These are phyloP conservation scores for Osmanthus fragrans DNA, from an alignment of 257 asterid species.

Conservation along the genomic window DNA sequence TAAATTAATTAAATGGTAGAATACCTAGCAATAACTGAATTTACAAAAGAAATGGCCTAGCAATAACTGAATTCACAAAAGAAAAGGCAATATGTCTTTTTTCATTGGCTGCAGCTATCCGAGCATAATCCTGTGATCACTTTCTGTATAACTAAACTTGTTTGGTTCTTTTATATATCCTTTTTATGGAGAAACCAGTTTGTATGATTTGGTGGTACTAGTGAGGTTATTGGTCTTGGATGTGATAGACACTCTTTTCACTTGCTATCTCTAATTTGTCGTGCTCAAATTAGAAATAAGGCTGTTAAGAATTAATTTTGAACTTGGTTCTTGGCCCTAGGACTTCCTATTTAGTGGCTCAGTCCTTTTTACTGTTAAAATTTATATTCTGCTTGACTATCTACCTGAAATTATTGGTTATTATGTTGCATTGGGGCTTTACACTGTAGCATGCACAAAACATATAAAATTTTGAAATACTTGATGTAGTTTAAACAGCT, in stretches of 20 bases:
- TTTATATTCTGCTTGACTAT: neutral
- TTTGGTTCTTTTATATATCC: neutral
- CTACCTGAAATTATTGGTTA: neutral
- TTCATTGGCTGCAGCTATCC: neutral
- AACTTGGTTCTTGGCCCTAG: neutral
- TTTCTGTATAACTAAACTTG: neutral
- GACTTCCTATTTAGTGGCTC: neutral
- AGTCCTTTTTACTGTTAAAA: neutral
- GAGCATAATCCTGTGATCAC: neutral
- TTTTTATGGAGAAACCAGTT: neutral
- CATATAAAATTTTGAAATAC: neutral
- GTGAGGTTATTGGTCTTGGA: no score
- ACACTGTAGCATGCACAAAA: neutral
- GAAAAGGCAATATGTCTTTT: neutral
- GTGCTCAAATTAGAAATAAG: neutral
- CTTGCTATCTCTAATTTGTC: neutral
- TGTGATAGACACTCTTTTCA: neutral
- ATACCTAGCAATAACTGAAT: neutral
- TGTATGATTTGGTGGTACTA: neutral
- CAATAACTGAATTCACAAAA: no score
- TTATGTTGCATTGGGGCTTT: conserved; percentile 1
- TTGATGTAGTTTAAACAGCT: conserved; percentile 16
- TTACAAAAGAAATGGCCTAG: no score
- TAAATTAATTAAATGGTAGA: neutral
- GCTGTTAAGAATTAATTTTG: conserved; percentile 1